Conservation (phyloP, 1,284 basidiomycete genomes). For the Cronartium ribicola region DNA sequence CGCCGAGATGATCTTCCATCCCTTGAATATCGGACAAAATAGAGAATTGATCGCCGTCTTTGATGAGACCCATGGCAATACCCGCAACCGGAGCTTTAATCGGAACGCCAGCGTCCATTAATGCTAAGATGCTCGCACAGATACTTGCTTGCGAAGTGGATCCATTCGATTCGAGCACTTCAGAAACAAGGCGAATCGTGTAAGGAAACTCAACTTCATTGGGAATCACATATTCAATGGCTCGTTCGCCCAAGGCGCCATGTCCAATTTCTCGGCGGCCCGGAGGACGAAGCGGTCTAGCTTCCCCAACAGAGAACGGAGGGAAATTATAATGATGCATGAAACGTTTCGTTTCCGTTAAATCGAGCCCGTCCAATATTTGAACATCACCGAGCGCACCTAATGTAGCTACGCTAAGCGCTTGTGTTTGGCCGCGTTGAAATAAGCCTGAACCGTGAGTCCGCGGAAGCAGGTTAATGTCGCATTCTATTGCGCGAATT, state of each 20-base stretch:
- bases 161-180: background rate
- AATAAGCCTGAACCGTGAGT: no score
- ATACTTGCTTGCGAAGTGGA: background rate
- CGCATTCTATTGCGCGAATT: no score
- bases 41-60: conserved; percentile 2
- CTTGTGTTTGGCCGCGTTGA: no score
- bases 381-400: no score
- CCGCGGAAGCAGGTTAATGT: no score
- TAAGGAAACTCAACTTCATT: background rate
- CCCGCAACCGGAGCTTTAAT: background rate
- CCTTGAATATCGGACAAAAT: background rate
- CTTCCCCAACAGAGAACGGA: background rate
- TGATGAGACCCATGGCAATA: background rate
- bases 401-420: no score
- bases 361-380: no score
- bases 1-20: background rate
- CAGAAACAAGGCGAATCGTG: background rate
- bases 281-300: background rate
- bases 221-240: background rate
- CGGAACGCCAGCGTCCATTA: conserved; percentile 2
- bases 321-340: no score
- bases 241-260: background rate
- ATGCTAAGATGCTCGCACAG: background rate
- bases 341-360: no score
- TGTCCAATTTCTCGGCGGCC: background rate